Evolutionary conservation across 345 rosid genomes (phyloP), one percentile per base, ranked within the genome.

Genomic region (Eucalyptus regnans): DNA sequence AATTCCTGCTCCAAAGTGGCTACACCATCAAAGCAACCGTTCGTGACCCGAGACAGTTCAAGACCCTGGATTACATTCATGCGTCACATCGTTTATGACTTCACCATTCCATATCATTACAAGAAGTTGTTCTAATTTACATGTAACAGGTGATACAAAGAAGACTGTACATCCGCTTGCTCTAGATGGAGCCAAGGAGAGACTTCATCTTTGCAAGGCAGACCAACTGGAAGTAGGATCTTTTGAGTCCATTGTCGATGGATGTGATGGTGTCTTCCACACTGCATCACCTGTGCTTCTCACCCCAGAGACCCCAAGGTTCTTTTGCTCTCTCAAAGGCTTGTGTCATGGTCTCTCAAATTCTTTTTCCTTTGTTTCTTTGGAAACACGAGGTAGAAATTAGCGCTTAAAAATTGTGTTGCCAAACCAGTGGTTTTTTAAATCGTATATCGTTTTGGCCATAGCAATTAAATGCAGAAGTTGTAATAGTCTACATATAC

Each of bases 241-340:
- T 49, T 91, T 93, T 15, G 92, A 88, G 76, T 86, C 91, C 7
- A 88, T 86, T 9, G 91, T 93, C 48, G 83, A 91, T 22, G 94
- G 89, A 22, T 90, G 93, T 87, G 46, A 64, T 2, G 92, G 89
- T 3, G 93, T 92, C 83, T 90, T 91, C 87, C 94, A 91, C 41
- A 92, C 93, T 2, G 99, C 97, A 8, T 89, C 96, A 64, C 99
- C 90, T 33, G 92, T 93, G 56, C 18, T 44, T 13, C 22, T 93
- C 51, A 83, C 89, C 89, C 83, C 90, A 54, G 87, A 88, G 88
- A 91, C n/a, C 93, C 92, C 88, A 87, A 93, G 96, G 96, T 92
- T 56, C 54, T 41, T 88, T 22, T 54, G 25, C 71, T 62, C 66
- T 50, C 25, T 14, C 87, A 43, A 60, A 51, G 68, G 62, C 3